A percentile compares a stretch with the other conserved stretches of the same genome.
Conservation (phyloP, 306 rosid genomes). For the Astragalus membranaceus region DNA sequence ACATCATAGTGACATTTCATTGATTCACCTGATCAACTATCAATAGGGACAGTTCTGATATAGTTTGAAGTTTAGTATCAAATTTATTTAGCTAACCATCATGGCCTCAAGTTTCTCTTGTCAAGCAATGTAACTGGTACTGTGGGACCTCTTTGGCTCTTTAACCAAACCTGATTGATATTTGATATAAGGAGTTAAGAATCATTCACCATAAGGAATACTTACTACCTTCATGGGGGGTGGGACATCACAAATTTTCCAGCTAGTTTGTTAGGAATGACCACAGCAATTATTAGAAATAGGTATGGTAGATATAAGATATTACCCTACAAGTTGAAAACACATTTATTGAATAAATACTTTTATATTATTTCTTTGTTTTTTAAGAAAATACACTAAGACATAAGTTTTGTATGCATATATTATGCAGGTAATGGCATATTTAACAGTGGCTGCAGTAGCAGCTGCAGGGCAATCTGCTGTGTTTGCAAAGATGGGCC, state of each 20-base stretch:
- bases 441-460: slow-evolving; percentile 55
- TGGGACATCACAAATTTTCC: neutral
- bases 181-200: neutral
- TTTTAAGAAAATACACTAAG: neutral
- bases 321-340: neutral
- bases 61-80: neutral
- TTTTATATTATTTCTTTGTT: neutral
- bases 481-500: slow-evolving; percentile 65
- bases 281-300: neutral
- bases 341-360: neutral
- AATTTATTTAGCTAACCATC: neutral
- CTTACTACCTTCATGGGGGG: slow-evolving; percentile 1
- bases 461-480: slow-evolving; percentile 64
- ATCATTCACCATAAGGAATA: slow-evolving; percentile 14
- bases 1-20: neutral
- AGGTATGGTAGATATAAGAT: neutral
- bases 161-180: neutral
- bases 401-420: neutral
- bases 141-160: neutral
- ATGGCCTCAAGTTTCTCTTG: neutral
- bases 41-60: neutral
- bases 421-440: slow-evolving; percentile 81
- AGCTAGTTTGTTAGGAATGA: slow-evolving; percentile 1
- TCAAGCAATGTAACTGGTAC: slow-evolving; percentile 7
- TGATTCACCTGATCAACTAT: neutral